phyloP scores from a whole-genome alignment of 2,329 filamentous ascomycete species.

The Ophiocordyceps camponoti-floridani region DNA sequence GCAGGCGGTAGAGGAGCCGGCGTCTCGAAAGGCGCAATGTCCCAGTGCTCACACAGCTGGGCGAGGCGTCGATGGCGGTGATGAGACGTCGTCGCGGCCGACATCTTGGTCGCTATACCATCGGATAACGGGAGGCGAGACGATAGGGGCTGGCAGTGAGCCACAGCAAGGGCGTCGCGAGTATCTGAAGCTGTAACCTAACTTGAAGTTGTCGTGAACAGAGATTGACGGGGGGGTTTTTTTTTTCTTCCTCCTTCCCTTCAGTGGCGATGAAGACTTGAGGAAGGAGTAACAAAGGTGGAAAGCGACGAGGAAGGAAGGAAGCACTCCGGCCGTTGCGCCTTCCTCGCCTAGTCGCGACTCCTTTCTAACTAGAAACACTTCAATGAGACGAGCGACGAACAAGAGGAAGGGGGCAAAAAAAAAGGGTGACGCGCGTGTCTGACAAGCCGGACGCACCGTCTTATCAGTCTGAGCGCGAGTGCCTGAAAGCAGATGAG shows the following conservation, averaged over 20 bases:
- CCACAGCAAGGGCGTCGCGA: too few species aligned
- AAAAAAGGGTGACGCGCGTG: not conserved
- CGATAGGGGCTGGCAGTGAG: not conserved
- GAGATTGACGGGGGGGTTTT: too few species aligned
- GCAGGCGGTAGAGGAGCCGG: constrained; percentile 23
- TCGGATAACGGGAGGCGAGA: not conserved
- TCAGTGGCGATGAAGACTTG: too few species aligned
- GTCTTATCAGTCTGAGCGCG: not conserved
- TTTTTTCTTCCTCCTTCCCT: too few species aligned
- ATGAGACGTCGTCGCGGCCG: constrained; percentile 14
- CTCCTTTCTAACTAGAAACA: too few species aligned
- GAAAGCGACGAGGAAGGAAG: too few species aligned
- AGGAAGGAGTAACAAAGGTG: too few species aligned
- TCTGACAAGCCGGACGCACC: not conserved
- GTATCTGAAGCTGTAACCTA: too few species aligned
- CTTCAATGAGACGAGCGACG: too few species aligned
- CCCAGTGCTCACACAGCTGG: constrained; percentile 31
- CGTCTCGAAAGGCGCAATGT: constrained; percentile 21
- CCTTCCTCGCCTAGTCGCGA: too few species aligned
- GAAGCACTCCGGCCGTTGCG: too few species aligned
- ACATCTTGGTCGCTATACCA: constrained; percentile 7
- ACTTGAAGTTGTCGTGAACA: too few species aligned
- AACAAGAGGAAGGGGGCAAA: not conserved
- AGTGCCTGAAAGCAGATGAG: not conserved
- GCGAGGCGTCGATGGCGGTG: constrained; percentile 26